Conservation (phyloP, 352 stramenopile species). For the Phytophthora litchii region DNA sequence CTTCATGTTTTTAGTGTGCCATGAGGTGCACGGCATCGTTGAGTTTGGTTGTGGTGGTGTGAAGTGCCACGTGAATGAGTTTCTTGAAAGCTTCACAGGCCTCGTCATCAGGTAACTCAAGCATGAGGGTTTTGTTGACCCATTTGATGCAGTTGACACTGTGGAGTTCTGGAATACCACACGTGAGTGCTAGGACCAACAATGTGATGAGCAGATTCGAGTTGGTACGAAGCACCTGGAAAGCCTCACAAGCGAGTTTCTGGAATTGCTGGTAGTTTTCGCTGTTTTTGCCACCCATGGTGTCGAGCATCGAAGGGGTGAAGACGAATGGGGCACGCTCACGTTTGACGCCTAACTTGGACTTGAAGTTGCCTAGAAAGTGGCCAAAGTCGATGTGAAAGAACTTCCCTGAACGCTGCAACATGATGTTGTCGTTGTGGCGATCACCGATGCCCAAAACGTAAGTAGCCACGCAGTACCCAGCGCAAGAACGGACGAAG, state of each 20-base stretch:
- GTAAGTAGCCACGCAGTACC: conserved; percentile 94
- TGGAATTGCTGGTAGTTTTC: conserved; percentile 81
- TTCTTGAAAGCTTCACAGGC: conserved; percentile 69
- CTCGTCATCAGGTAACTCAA: conserved; percentile 70
- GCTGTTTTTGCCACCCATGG: conserved; percentile 82
- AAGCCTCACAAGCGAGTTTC: conserved; percentile 65
- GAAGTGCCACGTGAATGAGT: conserved; percentile 77
- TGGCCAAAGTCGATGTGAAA: conserved; percentile 98
- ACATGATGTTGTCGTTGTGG: conserved; percentile 97
- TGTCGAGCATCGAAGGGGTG: conserved; percentile 88
- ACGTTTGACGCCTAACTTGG: conserved; percentile 90
- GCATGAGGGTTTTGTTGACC: conserved; percentile 82
- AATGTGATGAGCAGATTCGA: conserved; percentile 87
- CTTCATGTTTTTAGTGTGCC: conserved; percentile 51
- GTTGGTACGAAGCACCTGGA: conserved; percentile 71
- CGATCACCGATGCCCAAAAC: conserved; percentile 94
- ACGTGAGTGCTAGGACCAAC: conserved; percentile 77
- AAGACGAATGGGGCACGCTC: conserved; percentile 94
- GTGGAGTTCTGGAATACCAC: conserved; percentile 81
- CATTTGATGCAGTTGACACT: conserved; percentile 75
- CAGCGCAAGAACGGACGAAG: conserved; percentile 89
- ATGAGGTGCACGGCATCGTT: conserved; percentile 89
- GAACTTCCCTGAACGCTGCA: conserved; percentile 92
- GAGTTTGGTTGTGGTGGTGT: conserved; percentile 80
- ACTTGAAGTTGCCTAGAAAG: conserved; percentile 96